Evolutionary conservation across 352 stramenopile species (phyloP), one percentile per base, ranked within the genome.

Genomic region (Phytophthora hibernalis): DNA sequence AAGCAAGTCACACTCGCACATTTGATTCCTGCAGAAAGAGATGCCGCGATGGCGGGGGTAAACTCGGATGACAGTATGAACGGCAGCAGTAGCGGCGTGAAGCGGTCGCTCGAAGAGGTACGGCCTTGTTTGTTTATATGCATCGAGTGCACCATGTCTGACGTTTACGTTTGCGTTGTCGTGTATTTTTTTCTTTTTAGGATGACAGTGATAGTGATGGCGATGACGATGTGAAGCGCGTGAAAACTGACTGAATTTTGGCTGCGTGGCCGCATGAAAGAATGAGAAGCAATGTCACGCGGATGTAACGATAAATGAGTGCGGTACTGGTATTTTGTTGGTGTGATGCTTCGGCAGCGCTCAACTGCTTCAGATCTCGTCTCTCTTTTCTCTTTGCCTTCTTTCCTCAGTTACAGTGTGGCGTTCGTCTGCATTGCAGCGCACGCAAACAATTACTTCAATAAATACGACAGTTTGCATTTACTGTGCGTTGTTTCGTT

Each of bases 1-100:
- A 92, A 91, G 68, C 69, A 86, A n/a, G 85, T 94, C 22, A 91
- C 84, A 18, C 59, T 75, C 3, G 82, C 85, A 56, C 84, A 93
- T 75, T 57, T 94, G 58, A 92, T 94, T 44, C 86, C 86, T 37
- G 40, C 58, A 40, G 68, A 76, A 22, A 61, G 74, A 54, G 80
- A 80, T 50, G 59, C 80, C 15, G 65, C 49, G 20, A 59, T 64
- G n/a, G 43, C 67, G 28, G 53, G 38, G 18, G 28, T 44, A 10
- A 45, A 30, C 18, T 55, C 48, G 6, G 61, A 68, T 47, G 61
- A 77, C 47, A 69, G 44, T 53, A 78, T 72, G 44, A 70, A 58
- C 22, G 65, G 43, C 30, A 28, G 35, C 43, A 63, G 20, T 53
- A 45, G 63, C 13, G 55, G 65, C 10, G 24, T 85, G 33, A 93